phyloP scores from a whole-genome alignment of 768 basidiomycete species.

The Cubamyces lactineus region DNA sequence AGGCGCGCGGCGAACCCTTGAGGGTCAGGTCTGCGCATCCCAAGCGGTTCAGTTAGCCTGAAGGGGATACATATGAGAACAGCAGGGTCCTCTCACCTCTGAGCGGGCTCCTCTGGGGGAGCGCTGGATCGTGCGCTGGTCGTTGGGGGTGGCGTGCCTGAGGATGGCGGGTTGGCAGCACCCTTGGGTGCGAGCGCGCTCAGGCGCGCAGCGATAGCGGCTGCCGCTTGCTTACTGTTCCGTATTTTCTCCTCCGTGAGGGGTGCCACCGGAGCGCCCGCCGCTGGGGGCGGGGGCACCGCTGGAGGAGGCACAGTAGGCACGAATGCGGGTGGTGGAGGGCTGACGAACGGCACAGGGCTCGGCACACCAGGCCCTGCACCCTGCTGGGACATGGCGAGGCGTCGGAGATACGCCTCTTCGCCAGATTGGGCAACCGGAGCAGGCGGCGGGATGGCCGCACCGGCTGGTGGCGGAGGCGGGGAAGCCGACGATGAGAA shows the following conservation, averaged over 20 bases:
- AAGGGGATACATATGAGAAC: background rate
- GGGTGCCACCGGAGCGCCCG: conserved; percentile 42
- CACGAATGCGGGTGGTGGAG: conserved; percentile 58
- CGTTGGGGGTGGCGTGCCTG: conserved; percentile 31
- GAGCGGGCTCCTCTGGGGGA: conserved; percentile 26
- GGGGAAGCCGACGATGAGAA: conserved; percentile 18
- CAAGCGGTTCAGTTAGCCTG: background rate
- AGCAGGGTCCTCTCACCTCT: conserved; percentile 23
- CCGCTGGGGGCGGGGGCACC: conserved; percentile 57
- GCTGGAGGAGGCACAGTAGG: conserved; percentile 65
- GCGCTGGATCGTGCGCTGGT: conserved; percentile 33
- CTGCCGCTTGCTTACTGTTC: conserved; percentile 63
- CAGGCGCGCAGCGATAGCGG: conserved; percentile 79
- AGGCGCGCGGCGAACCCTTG: conserved; percentile 81
- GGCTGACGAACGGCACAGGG: conserved; percentile 32
- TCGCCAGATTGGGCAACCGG: conserved; percentile 46
- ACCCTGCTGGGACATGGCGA: conserved; percentile 53
- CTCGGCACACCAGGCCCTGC: conserved; percentile 29
- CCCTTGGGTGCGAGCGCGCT: conserved; percentile 51
- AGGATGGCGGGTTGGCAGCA: conserved; percentile 22
- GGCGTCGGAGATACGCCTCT: conserved; percentile 65
- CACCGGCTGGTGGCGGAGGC: conserved; percentile 18
- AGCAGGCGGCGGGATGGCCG: background rate
- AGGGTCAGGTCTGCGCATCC: conserved; percentile 52
- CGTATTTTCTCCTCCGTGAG: conserved; percentile 64